Conservation (phyloP, 1,284 basidiomycete genomes). For the Sporisorium graminicola region DNA sequence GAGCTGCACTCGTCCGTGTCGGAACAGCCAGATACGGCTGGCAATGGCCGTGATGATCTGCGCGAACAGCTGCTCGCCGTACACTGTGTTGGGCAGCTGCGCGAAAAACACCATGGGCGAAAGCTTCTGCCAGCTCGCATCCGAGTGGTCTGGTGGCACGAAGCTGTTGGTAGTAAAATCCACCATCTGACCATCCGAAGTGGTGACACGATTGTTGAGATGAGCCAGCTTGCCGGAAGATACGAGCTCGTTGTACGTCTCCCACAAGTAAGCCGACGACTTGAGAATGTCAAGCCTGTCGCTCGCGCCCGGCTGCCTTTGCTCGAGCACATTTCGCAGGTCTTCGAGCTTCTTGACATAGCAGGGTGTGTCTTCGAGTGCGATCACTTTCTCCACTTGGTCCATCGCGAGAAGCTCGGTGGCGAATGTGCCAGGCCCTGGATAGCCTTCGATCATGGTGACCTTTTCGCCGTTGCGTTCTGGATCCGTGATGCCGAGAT, state of each 20-base stretch:
- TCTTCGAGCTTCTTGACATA: conserved; percentile 42
- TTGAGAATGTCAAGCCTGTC: conserved; percentile 46
- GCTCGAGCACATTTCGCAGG: conserved; percentile 30
- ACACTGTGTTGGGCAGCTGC: conserved; percentile 66
- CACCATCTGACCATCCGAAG: conserved; percentile 18
- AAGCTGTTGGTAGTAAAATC: conserved; percentile 34
- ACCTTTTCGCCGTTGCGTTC: conserved; percentile 50
- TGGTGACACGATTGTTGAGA: conserved; percentile 40
- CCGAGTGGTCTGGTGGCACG: conserved; percentile 18
- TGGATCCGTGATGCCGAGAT: conserved; percentile 35
- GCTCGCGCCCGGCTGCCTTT: conserved; percentile 9
- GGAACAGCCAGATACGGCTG: conserved; percentile 62
- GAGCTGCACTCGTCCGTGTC: conserved; percentile 58
- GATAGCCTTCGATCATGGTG: conserved; percentile 66
- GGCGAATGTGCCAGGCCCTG: conserved; percentile 64
- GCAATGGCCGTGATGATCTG: conserved; percentile 63
- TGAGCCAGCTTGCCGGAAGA: conserved; percentile 51
- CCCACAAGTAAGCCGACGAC: conserved; percentile 52
- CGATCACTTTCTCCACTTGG: conserved; percentile 65
- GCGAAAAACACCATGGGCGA: conserved; percentile 62
- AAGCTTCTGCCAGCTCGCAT: conserved; percentile 44
- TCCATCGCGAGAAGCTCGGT: conserved; percentile 55
- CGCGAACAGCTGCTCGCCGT: conserved; percentile 66
- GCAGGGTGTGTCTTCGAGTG: conserved; percentile 51
- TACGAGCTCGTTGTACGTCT: conserved; percentile 53